Conservation (phyloP, 164 flowering plant species). For the Vitis labrusca region DNA sequence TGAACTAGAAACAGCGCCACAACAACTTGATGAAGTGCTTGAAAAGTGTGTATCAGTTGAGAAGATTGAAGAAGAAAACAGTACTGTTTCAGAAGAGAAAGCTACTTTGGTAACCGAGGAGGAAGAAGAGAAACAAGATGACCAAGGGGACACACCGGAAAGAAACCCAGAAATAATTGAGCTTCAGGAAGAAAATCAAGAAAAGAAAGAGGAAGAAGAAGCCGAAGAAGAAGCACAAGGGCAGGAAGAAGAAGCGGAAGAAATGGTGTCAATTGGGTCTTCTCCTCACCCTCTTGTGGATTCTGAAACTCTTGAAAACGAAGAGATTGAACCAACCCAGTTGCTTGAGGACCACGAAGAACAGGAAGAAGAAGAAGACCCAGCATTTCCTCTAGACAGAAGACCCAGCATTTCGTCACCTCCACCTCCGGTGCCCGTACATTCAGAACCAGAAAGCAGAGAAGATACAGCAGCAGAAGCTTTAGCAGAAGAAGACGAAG, state of each 20-base stretch:
- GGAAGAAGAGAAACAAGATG: neutral
- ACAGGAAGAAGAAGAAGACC: slow-evolving; percentile 14
- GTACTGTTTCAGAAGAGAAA: neutral
- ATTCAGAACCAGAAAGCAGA: slow-evolving; percentile 13
- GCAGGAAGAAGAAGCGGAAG: slow-evolving; percentile 11
- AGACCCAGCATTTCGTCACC: neutral
- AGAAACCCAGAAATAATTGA: neutral
- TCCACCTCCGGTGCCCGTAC: neutral
- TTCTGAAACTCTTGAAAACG: slow-evolving; percentile 16
- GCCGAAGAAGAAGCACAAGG: slow-evolving; percentile 8
- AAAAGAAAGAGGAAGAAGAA: slow-evolving; percentile 8
- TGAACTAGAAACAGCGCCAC: slow-evolving; percentile 10
- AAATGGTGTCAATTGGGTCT: neutral
- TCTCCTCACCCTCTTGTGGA: slow-evolving; percentile 18
- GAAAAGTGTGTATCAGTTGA: slow-evolving; percentile 14
- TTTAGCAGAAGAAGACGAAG: slow-evolving; percentile 7
- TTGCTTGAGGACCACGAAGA: slow-evolving; percentile 12
- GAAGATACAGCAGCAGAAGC: neutral
- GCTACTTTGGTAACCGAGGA: neutral
- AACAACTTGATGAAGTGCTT: slow-evolving; percentile 6
- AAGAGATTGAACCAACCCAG: slow-evolving; percentile 4
- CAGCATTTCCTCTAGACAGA: neutral
- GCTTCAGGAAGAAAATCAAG: slow-evolving; percentile 5
- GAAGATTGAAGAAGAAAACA: slow-evolving; percentile 1
- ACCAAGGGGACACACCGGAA: neutral